These are phyloP conservation scores for Brettanomyces bruxellensis DNA, from an alignment of 805 yeast species.

Conservation along the genomic window DNA sequence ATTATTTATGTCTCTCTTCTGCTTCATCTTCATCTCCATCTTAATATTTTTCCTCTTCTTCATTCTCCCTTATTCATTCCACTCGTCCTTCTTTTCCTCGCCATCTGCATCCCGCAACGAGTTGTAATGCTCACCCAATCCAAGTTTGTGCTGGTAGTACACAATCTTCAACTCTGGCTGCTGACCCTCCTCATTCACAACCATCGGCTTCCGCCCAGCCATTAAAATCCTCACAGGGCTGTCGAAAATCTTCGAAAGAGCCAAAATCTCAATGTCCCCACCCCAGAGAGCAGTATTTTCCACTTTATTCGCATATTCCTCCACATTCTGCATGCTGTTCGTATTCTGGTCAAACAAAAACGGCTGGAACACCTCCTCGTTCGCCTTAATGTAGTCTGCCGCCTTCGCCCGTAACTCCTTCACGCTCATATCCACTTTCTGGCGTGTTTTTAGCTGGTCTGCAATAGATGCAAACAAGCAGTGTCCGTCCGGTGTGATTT, in stretches of 20 bases:
- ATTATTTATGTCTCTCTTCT: no score
- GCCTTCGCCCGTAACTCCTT: constrained; percentile 55
- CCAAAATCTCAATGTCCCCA: constrained; percentile 85
- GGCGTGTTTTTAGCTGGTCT: constrained; percentile 63
- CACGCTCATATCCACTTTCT: constrained; percentile 29
- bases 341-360: constrained; percentile 77
- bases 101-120: constrained; percentile 36
- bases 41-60: not conserved
- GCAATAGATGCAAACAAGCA: constrained; percentile 81
- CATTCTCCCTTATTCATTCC: not conserved
- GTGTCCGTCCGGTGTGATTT: constrained; percentile 87
- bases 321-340: constrained; percentile 52
- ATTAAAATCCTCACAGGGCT: constrained; percentile 70
- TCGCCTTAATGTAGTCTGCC: constrained; percentile 51
- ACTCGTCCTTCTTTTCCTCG: not conserved
- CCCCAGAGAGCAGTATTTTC: constrained; percentile 91
- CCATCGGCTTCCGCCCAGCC: constrained; percentile 64
- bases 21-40: not conserved
- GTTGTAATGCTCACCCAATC: constrained; percentile 93
- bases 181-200: constrained; percentile 49
- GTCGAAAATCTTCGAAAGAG: constrained; percentile 61
- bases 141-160: constrained; percentile 76
- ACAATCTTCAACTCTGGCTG: constrained; percentile 58
- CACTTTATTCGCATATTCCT: constrained; percentile 58
- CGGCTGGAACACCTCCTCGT: constrained; percentile 70